phyloP scores from a whole-genome alignment of 306 rosid genomes.

The Lotus japonicus region DNA sequence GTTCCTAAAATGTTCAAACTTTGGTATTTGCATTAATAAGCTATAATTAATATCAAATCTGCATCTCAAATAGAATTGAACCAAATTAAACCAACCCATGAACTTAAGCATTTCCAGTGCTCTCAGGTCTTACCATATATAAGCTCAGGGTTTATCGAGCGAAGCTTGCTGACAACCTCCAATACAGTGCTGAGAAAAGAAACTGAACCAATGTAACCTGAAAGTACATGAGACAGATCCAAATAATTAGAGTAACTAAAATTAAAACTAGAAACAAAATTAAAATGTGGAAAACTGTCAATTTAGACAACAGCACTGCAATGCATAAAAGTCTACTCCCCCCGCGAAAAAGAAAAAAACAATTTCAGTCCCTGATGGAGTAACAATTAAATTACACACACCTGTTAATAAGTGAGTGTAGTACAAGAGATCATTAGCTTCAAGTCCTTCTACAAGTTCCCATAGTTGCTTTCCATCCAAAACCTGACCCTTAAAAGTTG shows the following conservation, averaged over 20 bases:
- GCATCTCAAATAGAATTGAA: conserved; percentile 34
- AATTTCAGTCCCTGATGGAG: too few relatives aligned
- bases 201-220: conserved; percentile 91
- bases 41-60: neutral
- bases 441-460: conserved; percentile 72
- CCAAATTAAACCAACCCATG: neutral
- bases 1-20: neutral
- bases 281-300: neutral
- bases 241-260: conserved; percentile 1
- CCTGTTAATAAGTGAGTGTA: conserved; percentile 89
- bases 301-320: neutral
- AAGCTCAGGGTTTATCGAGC: conserved; percentile 61
- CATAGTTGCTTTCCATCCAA: conserved; percentile 75
- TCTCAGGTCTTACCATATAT: conserved; percentile 43
- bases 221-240: neutral
- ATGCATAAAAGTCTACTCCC: neutral
- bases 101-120: neutral
- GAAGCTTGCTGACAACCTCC: conserved; percentile 71
- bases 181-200: conserved; percentile 66
- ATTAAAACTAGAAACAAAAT: neutral
- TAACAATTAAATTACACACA: too few relatives aligned
- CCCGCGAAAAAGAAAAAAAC: too few relatives aligned
- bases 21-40: neutral
- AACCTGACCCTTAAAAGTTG: conserved; percentile 84
- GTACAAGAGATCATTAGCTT: conserved; percentile 60